Base-by-base conservation (phyloP, 2,329 filamentous ascomycete genomes). In the Cladophialophora carrionii region DNA sequence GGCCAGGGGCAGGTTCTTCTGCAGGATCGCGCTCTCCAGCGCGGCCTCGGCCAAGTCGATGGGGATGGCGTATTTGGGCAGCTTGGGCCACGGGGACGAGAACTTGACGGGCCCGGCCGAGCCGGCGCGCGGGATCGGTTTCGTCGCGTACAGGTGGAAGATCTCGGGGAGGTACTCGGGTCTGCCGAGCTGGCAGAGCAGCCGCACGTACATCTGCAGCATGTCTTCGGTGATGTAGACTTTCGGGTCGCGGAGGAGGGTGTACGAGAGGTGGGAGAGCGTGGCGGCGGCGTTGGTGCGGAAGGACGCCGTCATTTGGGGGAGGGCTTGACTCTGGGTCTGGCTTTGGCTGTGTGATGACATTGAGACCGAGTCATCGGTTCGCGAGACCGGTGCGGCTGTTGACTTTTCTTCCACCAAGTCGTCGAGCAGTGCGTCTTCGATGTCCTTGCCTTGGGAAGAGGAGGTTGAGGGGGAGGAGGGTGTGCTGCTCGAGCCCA, bases 61-160 rank as follows among this genome's bases (percentile, higher is more conserved):
- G 17, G 91, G 87, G 31, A 98, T 85, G 10, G 92, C 92, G 73
- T 87, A 88, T 62, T 87, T 83, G 52, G 88, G 82, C 53, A 85
- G 83, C 68, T 89, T 87, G 17, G 92, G 89, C 49, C 90, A 90
- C 49, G 85, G 86, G 57, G 82, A 76, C 48, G 80, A 81, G 73
- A 88, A 91, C 68, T 79, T 78, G 59, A 91, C 80, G 8, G 84
- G 84, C 17, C 83, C 84, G 22, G 52, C 52, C 20, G 85, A 83
- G 17, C 58, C 59, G 2, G 86, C 81, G 57, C 83, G 78, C 2
- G 92, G 90, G 68, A 87, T 81, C 9, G 91, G 89, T 77, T 98
- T 99, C 71, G 86, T 86, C 56, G 91, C 91, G 76, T 94, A 98
- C 60, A 97, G 83, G 62, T 88, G 81, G 73, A 99, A 89, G 49